Conservation (phyloP, 176 grass and related monocot genomes). For the Eleusine coracana region DNA sequence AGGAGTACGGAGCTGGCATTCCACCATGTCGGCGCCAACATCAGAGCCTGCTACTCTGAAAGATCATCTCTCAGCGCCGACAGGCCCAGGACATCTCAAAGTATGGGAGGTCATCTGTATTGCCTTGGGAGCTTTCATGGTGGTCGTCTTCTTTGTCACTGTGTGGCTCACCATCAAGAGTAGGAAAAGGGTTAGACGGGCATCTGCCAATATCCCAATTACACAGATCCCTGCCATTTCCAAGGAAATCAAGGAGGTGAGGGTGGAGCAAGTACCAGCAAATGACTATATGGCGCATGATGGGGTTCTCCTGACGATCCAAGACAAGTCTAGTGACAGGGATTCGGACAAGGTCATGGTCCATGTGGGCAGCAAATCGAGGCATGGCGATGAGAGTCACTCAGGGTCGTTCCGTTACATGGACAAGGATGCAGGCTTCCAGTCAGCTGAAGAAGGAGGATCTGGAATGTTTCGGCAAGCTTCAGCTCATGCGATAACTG, state of each 20-base stretch:
- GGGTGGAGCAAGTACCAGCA: slow-evolving; percentile 69
- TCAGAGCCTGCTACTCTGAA: slow-evolving; percentile 66
- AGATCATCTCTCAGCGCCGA: slow-evolving; percentile 70
- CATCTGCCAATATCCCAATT: slow-evolving; percentile 60
- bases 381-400: slow-evolving; percentile 72
- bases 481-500: slow-evolving; percentile 59
- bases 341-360: slow-evolving; percentile 66
- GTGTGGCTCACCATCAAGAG: slow-evolving; percentile 75
- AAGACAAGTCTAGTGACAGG: slow-evolving; percentile 63
- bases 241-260: slow-evolving; percentile 93
- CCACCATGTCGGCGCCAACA: slow-evolving; percentile 37
- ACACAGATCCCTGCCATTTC: slow-evolving; percentile 80
- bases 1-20: slow-evolving; percentile 48
- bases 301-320: slow-evolving; percentile 60
- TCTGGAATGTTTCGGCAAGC: slow-evolving; percentile 60
- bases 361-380: slow-evolving; percentile 73
- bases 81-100: slow-evolving; percentile 84
- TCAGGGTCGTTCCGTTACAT: slow-evolving; percentile 91
- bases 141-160: slow-evolving; percentile 67
- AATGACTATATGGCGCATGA: slow-evolving; percentile 45
- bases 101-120: slow-evolving; percentile 92
- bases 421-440: slow-evolving; percentile 66
- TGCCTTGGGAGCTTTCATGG: slow-evolving; percentile 69
- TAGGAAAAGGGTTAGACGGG: slow-evolving; percentile 65
- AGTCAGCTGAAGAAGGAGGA: slow-evolving; percentile 77